Conservation (phyloP, 805 yeast genomes). For the Phaffomyces opuntiae region DNA sequence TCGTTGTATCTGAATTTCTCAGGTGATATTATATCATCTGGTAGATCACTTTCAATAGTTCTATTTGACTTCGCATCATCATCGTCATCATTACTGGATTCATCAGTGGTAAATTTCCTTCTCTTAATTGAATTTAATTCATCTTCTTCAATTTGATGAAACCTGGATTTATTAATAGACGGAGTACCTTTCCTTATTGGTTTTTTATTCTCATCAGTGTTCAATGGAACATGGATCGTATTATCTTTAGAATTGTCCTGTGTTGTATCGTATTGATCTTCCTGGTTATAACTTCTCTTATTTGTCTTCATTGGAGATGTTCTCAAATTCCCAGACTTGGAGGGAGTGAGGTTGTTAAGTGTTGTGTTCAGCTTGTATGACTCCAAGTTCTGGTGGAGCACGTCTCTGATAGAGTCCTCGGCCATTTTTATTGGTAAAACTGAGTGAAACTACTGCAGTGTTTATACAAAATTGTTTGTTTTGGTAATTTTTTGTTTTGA, state of each 20-base stretch:
- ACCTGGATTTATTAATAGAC: no score
- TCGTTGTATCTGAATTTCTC: slow-evolving; percentile 19
- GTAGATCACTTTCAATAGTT: slow-evolving; percentile 18
- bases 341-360: slow-evolving; percentile 19
- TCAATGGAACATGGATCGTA: slow-evolving; percentile 12
- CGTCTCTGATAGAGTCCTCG: slow-evolving; percentile 5
- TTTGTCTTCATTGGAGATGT: slow-evolving; percentile 20
- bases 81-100: not conserved
- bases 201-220: slow-evolving; percentile 14
- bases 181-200: slow-evolving; percentile 22
- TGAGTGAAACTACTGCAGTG: not conserved
- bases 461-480: not conserved
- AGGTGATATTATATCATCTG: slow-evolving; percentile 21
- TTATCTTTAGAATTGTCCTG: not conserved
- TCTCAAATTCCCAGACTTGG: slow-evolving; percentile 8
- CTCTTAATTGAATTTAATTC: not conserved
- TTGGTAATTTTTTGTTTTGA: not conserved
- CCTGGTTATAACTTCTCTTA: slow-evolving; percentile 6
- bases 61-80: slow-evolving; percentile 7
- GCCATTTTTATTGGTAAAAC: not conserved
- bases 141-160: not conserved
- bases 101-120: not conserved
- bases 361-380: slow-evolving; percentile 14
- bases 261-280: slow-evolving; percentile 12
- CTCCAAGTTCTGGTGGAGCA: slow-evolving; percentile 10